Evolutionary conservation across 2,329 filamentous ascomycete genomes (phyloP).

Genomic region (Clonostachys rhizophaga): DNA sequence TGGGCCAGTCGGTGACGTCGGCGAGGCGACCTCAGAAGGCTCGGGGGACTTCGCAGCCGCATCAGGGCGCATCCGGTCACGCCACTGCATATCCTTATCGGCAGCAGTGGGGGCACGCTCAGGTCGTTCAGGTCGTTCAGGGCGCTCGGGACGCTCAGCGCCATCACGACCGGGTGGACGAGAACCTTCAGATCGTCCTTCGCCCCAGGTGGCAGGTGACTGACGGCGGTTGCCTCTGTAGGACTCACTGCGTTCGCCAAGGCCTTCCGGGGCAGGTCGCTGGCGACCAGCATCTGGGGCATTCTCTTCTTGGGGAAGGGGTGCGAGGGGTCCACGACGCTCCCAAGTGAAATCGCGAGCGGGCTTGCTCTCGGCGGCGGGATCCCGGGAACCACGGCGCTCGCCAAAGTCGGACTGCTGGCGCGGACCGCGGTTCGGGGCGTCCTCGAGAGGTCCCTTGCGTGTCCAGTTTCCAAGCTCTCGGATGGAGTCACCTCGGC

Average conservation of each 20-base stretch:
- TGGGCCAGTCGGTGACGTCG: slow-evolving; percentile 61
- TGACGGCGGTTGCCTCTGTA: slow-evolving; percentile 58
- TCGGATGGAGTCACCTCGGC: slow-evolving; percentile 57
- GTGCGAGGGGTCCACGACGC: slow-evolving; percentile 85
- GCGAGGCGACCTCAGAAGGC: slow-evolving; percentile 65
- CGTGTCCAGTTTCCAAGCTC: slow-evolving; percentile 90
- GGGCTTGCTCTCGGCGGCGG: slow-evolving; percentile 48
- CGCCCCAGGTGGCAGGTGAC: slow-evolving; percentile 75
- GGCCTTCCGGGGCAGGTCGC: slow-evolving; percentile 38
- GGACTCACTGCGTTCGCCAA: slow-evolving; percentile 54
- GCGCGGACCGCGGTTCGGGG: slow-evolving; percentile 46
- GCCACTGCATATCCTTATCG: slow-evolving; percentile 92
- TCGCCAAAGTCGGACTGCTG: slow-evolving; percentile 47
- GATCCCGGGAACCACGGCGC: slow-evolving; percentile 61
- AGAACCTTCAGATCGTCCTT: slow-evolving; percentile 69
- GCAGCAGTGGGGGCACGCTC: slow-evolving; percentile 79
- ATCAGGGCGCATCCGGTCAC: slow-evolving; percentile 86
- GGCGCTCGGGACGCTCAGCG: slow-evolving; percentile 66
- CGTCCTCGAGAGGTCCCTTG: slow-evolving; percentile 74
- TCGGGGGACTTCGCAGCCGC: slow-evolving; percentile 55
- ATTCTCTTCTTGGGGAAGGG: slow-evolving; percentile 51
- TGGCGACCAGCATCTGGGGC: slow-evolving; percentile 44
- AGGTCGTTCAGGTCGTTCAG: slow-evolving; percentile 43
- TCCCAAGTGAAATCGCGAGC: slow-evolving; percentile 85
- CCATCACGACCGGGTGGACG: slow-evolving; percentile 75